Percentiles rank a stretch among this genome's conserved stretches.
These are phyloP conservation scores for Porphyrellus sp. DNA, from an alignment of 1,284 basidiomycete species.

Conservation along the genomic window DNA sequence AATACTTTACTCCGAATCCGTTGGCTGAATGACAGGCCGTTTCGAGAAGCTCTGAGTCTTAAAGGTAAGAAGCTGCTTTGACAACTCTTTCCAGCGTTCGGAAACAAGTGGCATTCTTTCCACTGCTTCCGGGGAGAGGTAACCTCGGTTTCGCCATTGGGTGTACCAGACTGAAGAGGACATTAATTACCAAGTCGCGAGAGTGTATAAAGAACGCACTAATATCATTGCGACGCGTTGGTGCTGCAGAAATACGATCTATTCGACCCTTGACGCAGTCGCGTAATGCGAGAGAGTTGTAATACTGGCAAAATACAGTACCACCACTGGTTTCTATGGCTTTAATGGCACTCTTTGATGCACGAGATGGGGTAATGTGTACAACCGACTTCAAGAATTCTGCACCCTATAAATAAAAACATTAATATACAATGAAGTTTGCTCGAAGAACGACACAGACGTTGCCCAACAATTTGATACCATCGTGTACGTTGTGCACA, in stretches of 20 bases:
- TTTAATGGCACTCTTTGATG: slow-evolving; percentile 81
- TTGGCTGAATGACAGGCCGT: slow-evolving; percentile 34
- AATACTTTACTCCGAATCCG: slow-evolving; percentile 24
- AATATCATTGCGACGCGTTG: slow-evolving; percentile 83
- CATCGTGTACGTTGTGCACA: slow-evolving; percentile 84
- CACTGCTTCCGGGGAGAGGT: slow-evolving; percentile 60
- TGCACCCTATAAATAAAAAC: slow-evolving; percentile 48
- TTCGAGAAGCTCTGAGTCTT: slow-evolving; percentile 55
- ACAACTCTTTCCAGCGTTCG: slow-evolving; percentile 63
- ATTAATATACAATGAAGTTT: slow-evolving; percentile 3
- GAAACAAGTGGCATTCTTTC: slow-evolving; percentile 59
- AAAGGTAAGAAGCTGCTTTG: slow-evolving; percentile 59
- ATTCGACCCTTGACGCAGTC: slow-evolving; percentile 75
- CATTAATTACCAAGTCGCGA: slow-evolving; percentile 3
- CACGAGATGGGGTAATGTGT: slow-evolving; percentile 81
- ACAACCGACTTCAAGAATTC: slow-evolving; percentile 71
- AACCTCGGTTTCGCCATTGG: slow-evolving; percentile 69
- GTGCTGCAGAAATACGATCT: slow-evolving; percentile 70
- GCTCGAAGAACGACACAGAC: slow-evolving; percentile 42
- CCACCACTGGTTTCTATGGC: slow-evolving; percentile 85
- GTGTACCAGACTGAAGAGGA: slow-evolving; percentile 66
- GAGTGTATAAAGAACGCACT: slow-evolving; percentile 45
- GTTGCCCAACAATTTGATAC: slow-evolving; percentile 88
- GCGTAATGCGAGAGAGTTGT: slow-evolving; percentile 81
- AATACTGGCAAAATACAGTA: slow-evolving; percentile 86